A percentile compares a stretch with the other conserved stretches of the same genome.
Evolutionary conservation across 768 basidiomycete species (phyloP).

Genomic region (Collybia sp.): DNA sequence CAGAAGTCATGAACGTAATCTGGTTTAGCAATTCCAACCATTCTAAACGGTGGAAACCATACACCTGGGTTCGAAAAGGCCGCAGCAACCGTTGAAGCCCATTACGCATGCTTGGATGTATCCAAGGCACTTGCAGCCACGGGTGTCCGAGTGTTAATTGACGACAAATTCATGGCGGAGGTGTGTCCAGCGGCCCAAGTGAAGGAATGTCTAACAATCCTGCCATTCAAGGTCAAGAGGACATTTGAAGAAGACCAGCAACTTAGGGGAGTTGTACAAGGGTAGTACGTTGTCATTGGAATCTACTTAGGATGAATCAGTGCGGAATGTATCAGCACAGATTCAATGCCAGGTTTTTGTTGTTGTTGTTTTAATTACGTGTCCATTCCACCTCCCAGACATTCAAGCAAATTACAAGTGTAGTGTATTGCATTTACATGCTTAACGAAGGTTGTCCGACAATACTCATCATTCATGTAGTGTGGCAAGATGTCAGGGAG

Average conservation of each 20-base stretch:
- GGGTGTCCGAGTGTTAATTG: constrained; percentile 65
- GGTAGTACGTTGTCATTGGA: neutral
- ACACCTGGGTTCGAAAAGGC: constrained; percentile 63
- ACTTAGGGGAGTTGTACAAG: constrained; percentile 7
- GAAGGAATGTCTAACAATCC: neutral
- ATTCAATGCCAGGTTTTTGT: no score
- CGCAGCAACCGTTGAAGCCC: constrained; percentile 55
- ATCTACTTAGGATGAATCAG: no score
- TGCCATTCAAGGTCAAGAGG: constrained; percentile 35
- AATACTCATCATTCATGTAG: no score
- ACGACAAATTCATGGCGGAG: constrained; percentile 56
- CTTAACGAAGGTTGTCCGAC: no score
- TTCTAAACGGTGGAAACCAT: constrained; percentile 71
- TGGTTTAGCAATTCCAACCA: constrained; percentile 66
- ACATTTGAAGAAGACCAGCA: constrained; percentile 45
- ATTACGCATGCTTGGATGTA: constrained; percentile 61
- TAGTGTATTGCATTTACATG: no score
- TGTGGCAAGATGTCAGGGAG: no score
- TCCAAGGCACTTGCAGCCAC: constrained; percentile 69
- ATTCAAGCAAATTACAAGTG: no score
- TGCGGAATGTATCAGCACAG: no score
- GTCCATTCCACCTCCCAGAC: no score
- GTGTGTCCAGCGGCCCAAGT: constrained; percentile 27
- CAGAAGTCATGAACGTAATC: neutral
- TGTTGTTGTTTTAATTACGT: no score